Evolutionary conservation across 345 rosid species (phyloP), one percentile per base, ranked within the genome.

Genomic region (Lepidium aucheri): DNA sequence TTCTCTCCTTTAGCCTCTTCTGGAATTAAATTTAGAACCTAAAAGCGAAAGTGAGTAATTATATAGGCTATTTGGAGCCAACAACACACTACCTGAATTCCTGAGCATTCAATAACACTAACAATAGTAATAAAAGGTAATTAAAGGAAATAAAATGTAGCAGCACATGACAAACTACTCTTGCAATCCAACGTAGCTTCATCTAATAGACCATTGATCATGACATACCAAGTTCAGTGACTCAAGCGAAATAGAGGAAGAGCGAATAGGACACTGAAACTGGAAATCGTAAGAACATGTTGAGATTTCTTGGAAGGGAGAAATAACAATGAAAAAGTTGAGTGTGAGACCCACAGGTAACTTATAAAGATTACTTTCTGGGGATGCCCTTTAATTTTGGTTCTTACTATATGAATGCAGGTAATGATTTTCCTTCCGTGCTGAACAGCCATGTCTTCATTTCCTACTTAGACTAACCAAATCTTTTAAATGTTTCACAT

Each of bases 11-110:
- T 93, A 53, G 78, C 53, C 75, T 88, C 96, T 76, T 85, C 87
- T 8, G 92, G 97, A 70, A 94, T 90, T 75, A 81, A 65, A 76
- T 79, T 78, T 65, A 88, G 90, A 70, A 94, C 78, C 97, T 94
- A 77, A 28, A 77, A n/a, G 61, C 33, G 28, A 54, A 35, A 63
- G 15, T 46, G n/a, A 61, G 60, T 42, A 32, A 58, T 14, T 32
- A 60, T 11, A 10, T 32, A 66, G 49, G 40, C 47, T 33, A 51
- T 42, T 60, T 45, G 39, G 35, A 62, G 24, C 40, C 12, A 38
- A 33, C 26, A 54, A 12, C 53, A 4, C 53, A 45, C 77, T 46
- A 34, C 40, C 34, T 60, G 30, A 43, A 49, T 32, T 51, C 33
- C 22, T 11, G n/a, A 42, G 36, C 49, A 33, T 18, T 32, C 42